Evolutionary conservation across 2,329 filamentous ascomycete genomes (phyloP).

Genomic region (Botrytis byssoidea): DNA sequence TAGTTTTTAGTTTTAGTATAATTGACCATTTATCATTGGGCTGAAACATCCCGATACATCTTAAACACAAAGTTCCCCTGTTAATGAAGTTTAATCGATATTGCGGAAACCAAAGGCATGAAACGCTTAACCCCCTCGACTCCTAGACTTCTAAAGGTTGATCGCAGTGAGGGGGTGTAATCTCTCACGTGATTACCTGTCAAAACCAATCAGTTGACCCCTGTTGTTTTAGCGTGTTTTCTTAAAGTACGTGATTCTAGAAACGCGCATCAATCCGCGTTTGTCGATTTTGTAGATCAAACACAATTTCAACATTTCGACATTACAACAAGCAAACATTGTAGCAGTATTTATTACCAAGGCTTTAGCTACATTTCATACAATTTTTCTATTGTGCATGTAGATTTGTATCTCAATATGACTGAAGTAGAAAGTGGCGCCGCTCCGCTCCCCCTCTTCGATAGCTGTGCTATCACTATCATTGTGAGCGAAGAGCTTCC

Average conservation of each 20-base stretch:
- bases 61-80: not conserved
- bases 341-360: not conserved
- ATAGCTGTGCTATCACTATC: constrained; percentile 35
- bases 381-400: not conserved
- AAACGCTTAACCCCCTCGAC: too few species aligned
- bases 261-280: constrained; percentile 10
- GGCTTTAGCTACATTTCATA: not conserved
- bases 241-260: not conserved
- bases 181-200: constrained; percentile 6
- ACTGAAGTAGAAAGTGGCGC: constrained; percentile 16
- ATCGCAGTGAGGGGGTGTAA: not conserved
- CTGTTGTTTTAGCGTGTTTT: constrained; percentile 13
- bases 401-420: constrained; percentile 21
- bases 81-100: not conserved
- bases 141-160: not conserved
- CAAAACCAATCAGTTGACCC: not conserved
- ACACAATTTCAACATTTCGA: not conserved
- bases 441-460: constrained; percentile 27
- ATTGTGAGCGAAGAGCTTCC: constrained; percentile 32
- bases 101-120: not conserved
- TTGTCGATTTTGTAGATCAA: not conserved
- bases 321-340: not conserved
- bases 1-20: not conserved
- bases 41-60: not conserved
- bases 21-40: not conserved